Evolutionary conservation across 2,329 filamentous ascomycete species (phyloP).

Genomic region (Talaromyces piceae): DNA sequence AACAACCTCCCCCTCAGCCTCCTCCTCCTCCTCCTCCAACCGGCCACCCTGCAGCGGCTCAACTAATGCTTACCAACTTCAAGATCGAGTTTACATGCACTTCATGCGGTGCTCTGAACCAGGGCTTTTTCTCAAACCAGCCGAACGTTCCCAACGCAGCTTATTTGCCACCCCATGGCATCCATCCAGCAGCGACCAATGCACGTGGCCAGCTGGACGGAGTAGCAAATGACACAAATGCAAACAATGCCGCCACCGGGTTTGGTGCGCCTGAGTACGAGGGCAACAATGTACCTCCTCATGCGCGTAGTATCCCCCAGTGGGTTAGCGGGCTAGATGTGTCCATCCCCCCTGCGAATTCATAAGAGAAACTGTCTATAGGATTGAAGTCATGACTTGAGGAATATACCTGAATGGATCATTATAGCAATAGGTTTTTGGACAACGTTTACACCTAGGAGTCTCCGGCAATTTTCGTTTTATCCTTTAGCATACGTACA

Average conservation of each 20-base stretch:
- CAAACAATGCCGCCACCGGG: constrained; percentile 3
- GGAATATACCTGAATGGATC: background rate
- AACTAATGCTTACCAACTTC: constrained; percentile 29
- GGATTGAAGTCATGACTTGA: constrained; percentile 2
- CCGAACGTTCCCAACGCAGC: constrained; percentile 25
- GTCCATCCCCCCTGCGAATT: constrained; percentile 6
- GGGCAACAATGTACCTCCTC: background rate
- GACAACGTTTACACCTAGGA: background rate
- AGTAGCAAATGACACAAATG: constrained; percentile 1
- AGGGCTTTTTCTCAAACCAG: constrained; percentile 32
- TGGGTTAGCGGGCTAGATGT: constrained; percentile 8
- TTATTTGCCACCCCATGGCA: constrained; percentile 14
- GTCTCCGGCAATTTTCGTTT: background rate
- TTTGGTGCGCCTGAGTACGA: constrained; percentile 9
- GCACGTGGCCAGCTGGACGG: constrained; percentile 3
- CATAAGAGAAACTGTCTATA: background rate
- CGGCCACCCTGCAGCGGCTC: constrained; percentile 21
- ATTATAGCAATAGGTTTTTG: too few relatives aligned
- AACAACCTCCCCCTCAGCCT: too few relatives aligned
- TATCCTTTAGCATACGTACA: too few relatives aligned
- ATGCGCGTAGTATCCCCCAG: constrained; percentile 6
- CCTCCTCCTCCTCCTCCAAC: constrained; percentile 14
- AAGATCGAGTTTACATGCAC: constrained; percentile 36
- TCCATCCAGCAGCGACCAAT: constrained; percentile 4
- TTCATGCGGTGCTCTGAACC: constrained; percentile 30